Evolutionary conservation across 768 basidiomycete genomes (phyloP).

Genomic region (Mycena polygramma): DNA sequence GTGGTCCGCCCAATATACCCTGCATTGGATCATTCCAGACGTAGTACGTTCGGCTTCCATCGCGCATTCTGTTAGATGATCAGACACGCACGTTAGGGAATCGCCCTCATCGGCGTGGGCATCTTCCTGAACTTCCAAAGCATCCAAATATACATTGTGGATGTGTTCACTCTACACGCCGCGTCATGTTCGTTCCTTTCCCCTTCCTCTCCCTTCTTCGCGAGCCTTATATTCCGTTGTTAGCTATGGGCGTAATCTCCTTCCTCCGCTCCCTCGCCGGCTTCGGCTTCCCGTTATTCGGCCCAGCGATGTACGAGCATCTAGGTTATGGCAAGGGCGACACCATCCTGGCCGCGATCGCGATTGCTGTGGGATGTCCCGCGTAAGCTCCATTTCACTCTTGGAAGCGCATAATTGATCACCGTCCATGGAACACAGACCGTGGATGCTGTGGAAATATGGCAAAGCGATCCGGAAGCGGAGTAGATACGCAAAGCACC

Average conservation of each 20-base stretch:
- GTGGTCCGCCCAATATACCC: conserved; percentile 70
- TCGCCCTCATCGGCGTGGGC: conserved; percentile 67
- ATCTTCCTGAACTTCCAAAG: conserved; percentile 65
- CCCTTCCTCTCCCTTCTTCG: neutral
- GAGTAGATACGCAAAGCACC: too few relatives aligned
- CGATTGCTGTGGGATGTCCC: conserved; percentile 74
- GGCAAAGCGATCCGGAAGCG: too few relatives aligned
- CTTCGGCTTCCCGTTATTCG: conserved; percentile 84
- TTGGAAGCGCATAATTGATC: too few relatives aligned
- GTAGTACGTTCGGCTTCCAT: conserved; percentile 57
- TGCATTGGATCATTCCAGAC: conserved; percentile 81
- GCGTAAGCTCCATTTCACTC: conserved; percentile 53
- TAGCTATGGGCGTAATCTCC: conserved; percentile 72
- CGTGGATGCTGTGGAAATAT: too few relatives aligned
- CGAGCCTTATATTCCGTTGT: neutral
- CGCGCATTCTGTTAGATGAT: too few relatives aligned
- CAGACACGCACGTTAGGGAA: conserved; percentile 70
- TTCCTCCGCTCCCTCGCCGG: conserved; percentile 76
- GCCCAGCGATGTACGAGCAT: conserved; percentile 71
- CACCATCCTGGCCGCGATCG: conserved; percentile 70
- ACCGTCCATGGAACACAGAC: too few relatives aligned
- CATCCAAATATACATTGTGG: conserved; percentile 78
- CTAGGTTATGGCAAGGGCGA: conserved; percentile 80
- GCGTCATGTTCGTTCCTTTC: conserved; percentile 65
- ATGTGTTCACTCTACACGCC: conserved; percentile 74